Evolutionary conservation across 2,329 filamentous ascomycete genomes (phyloP).

Genomic region (Bipolaris bicolor): DNA sequence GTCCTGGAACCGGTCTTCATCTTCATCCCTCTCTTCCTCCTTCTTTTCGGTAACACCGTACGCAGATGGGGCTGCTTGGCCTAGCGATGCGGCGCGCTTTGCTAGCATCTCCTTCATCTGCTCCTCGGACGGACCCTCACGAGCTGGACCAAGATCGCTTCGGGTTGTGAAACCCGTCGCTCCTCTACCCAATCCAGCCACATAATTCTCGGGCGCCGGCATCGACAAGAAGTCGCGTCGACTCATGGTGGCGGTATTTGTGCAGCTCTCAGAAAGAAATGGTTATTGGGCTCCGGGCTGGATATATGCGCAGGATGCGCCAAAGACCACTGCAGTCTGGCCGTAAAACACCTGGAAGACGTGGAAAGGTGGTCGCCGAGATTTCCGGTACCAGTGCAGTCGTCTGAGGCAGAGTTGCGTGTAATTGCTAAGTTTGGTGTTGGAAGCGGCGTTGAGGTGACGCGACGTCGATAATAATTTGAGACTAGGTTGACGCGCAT

Average conservation of each 20-base stretch:
- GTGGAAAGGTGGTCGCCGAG: background rate
- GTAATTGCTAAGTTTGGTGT: background rate
- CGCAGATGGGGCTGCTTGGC: conserved; percentile 71
- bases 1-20: conserved; percentile 86
- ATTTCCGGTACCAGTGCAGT: background rate
- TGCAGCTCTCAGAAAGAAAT: background rate
- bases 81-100: conserved; percentile 85
- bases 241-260: conserved; percentile 56
- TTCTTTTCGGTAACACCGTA: conserved; percentile 74
- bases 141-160: conserved; percentile 91
- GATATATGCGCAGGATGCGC: conserved; percentile 1
- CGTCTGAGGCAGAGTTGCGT: background rate
- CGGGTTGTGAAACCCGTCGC: conserved; percentile 98
- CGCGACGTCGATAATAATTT: conserved; percentile 20
- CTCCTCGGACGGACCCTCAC: conserved; percentile 94
- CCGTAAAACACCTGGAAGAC: background rate
- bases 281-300: background rate
- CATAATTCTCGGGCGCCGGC: conserved; percentile 68
- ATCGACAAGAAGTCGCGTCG: conserved; percentile 88
- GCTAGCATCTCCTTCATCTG: conserved; percentile 98
- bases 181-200: conserved; percentile 95
- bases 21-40: conserved; percentile 74
- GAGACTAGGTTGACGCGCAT: conserved; percentile 22
- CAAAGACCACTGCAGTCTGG: background rate
- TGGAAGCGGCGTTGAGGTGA: background rate